A percentile compares a stretch with the other conserved stretches of the same genome.
phyloP scores from a whole-genome alignment of 768 basidiomycete species.

The Phallus indusiatus region DNA sequence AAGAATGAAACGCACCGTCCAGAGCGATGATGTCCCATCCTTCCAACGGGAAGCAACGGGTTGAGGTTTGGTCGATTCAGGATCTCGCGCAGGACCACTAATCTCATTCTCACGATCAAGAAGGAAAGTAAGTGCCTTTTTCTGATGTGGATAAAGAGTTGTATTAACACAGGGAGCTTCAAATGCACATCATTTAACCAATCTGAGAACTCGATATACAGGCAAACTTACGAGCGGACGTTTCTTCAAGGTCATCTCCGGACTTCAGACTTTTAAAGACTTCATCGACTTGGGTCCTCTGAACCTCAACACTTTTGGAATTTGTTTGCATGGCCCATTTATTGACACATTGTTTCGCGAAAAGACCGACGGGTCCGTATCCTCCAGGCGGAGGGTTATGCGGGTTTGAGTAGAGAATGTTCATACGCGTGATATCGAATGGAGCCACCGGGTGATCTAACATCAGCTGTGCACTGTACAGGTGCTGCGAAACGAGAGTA shows the following conservation, averaged over 20 bases:
- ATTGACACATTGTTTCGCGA: slow-evolving; percentile 23
- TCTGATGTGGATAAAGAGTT: slow-evolving; percentile 91
- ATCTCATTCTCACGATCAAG: slow-evolving; percentile 75
- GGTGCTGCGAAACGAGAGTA: slow-evolving; percentile 64
- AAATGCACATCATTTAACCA: slow-evolving; percentile 11
- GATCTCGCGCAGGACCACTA: slow-evolving; percentile 41
- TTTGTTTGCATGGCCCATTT: slow-evolving; percentile 53
- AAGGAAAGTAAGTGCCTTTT: slow-evolving; percentile 93
- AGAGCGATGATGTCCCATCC: slow-evolving; percentile 36
- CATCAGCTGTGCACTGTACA: slow-evolving; percentile 56
- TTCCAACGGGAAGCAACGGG: slow-evolving; percentile 4
- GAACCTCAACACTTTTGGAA: slow-evolving; percentile 80
- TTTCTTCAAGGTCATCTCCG: slow-evolving; percentile 80
- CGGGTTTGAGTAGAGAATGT: slow-evolving; percentile 76
- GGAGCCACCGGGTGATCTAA: slow-evolving; percentile 74
- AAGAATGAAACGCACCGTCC: slow-evolving; percentile 50
- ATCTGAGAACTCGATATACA: slow-evolving; percentile 8
- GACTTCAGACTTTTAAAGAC: slow-evolving; percentile 82
- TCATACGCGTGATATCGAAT: slow-evolving; percentile 41
- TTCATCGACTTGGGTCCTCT: slow-evolving; percentile 89
- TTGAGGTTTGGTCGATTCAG: slow-evolving; percentile 8
- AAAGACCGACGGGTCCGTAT: slow-evolving; percentile 31
- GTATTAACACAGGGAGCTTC: slow-evolving; percentile 70
- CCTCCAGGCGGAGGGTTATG: slow-evolving; percentile 76
- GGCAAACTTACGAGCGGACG: slow-evolving; percentile 63